A percentile compares a stretch with the other conserved stretches of the same genome.
Conservation (phyloP, 148 eudicot species). For the Linanthus parryae region DNA sequence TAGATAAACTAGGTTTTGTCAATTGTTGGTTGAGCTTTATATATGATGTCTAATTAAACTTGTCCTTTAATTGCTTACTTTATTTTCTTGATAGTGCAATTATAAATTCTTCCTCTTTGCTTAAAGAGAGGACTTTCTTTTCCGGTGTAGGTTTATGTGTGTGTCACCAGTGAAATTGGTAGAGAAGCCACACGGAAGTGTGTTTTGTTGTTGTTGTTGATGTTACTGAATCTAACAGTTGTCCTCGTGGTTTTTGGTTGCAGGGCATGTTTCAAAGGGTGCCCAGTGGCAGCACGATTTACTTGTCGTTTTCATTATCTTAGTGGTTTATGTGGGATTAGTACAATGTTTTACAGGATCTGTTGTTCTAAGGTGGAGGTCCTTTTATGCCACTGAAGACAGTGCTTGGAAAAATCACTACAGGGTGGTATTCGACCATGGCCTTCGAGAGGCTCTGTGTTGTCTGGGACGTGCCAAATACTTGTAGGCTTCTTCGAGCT, state of each 20-base stretch:
- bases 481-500: slow-evolving; percentile 51
- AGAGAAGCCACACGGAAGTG: no score
- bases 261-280: slow-evolving; percentile 33
- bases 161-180: background rate
- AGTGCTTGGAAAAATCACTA: slow-evolving; percentile 79
- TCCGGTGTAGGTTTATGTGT: background rate
- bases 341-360: slow-evolving; percentile 62
- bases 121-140: background rate
- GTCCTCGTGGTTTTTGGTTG: slow-evolving; percentile 2
- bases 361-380: slow-evolving; percentile 76
- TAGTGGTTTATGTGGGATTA: slow-evolving; percentile 39
- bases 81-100: no score
- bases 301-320: slow-evolving; percentile 36
- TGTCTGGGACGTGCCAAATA: slow-evolving; percentile 78
- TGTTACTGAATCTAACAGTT: background rate
- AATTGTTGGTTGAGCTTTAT: no score
- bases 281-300: slow-evolving; percentile 37
- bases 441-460: slow-evolving; percentile 84
- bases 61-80: no score
- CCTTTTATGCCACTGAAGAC: slow-evolving; percentile 62
- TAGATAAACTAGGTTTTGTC: no score
- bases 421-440: slow-evolving; percentile 74
- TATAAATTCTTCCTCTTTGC: no score
- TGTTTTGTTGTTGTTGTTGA: background rate
- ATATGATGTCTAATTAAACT: no score